Base-by-base conservation (phyloP, 768 basidiomycete species). In the Tricholoma bakamatsutake region DNA sequence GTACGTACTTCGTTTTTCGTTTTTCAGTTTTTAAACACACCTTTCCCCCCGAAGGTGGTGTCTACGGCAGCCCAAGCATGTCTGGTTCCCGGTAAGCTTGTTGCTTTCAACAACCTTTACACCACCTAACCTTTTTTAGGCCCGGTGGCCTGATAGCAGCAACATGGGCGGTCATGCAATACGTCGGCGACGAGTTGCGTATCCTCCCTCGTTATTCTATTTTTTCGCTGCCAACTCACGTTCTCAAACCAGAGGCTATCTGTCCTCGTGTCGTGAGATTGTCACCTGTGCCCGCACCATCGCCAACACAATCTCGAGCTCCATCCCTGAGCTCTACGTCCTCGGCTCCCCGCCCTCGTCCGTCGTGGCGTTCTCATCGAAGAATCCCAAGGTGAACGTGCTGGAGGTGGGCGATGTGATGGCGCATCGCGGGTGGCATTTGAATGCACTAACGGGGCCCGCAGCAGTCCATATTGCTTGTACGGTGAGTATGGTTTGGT, bases 81-180 rank as follows among this genome's bases (percentile, higher is more conserved):
- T 88, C 94, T 49, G 94, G 94, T 9, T 95, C 93, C 53, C 81
- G 93, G 92, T 93, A 64, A 59, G 80, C 62, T 39, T 17, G 17
- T 45, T 28, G 40, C 24, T 30, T 17, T 45, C 17, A 35, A 30
- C 10, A 51, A 50, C 12, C n/a, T 40, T 31, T 39, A 50, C 31
- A 21, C 47, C 45, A 17, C 37, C 48, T 37, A 21, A 39, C 5
- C 35, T 13, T 40, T 55, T 48, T 5, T 55, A 92, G 95, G 37
- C 91, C 95, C 0, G 97, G 96, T 5, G 85, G 94, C 0, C 73
- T 98, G 58, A 87, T 99, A 57, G 96, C 96, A 24, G 96, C 91
- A 46, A 86, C 93, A 28, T 99, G 94, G 93, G 96, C 96, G 6
- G 93, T 93, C 2, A 87, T 99, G 85, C 89, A 96, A 59, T 84